These are phyloP conservation scores for Fraxinus velutina DNA, from an alignment of 305 asterid genomes.

Conservation along the genomic window DNA sequence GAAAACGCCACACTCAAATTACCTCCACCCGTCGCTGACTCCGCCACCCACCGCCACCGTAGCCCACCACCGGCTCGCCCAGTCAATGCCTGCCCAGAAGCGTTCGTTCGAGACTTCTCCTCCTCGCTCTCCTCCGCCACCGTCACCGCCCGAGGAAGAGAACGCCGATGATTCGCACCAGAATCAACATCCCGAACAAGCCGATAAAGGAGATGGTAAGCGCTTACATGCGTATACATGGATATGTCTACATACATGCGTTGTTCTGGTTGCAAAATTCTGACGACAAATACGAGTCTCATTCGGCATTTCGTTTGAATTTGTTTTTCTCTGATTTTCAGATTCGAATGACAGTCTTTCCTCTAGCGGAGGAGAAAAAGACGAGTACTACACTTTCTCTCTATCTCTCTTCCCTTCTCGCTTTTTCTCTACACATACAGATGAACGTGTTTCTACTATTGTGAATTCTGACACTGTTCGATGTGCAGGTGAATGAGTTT, in stretches of 20 bases:
- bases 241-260: constrained; percentile 30
- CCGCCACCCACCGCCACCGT: constrained; percentile 36
- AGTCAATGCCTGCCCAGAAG: constrained; percentile 74
- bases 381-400: constrained; percentile 46
- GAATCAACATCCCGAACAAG: constrained; percentile 45
- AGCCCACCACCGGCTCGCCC: constrained; percentile 34
- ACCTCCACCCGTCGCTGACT: constrained; percentile 42
- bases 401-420: constrained; percentile 22
- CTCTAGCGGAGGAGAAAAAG: constrained; percentile 61
- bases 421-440: constrained; percentile 13
- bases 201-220: constrained; percentile 43
- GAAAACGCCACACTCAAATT: constrained; percentile 33
- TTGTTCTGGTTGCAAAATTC: constrained; percentile 14
- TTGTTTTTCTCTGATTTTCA: constrained; percentile 37
- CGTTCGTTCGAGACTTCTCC: constrained; percentile 43
- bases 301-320: constrained; percentile 29
- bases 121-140: constrained; percentile 29
- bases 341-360: constrained; percentile 63
- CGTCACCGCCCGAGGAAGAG: constrained; percentile 40
- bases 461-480: constrained; percentile 13
- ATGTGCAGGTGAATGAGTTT: constrained; percentile 24
- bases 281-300: constrained; percentile 20
- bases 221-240: constrained; percentile 10
- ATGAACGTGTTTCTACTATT: constrained; percentile 8
- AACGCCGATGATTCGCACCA: constrained; percentile 46